Evolutionary conservation across 805 yeast genomes (phyloP).

Genomic region (Starmerella apicola): DNA sequence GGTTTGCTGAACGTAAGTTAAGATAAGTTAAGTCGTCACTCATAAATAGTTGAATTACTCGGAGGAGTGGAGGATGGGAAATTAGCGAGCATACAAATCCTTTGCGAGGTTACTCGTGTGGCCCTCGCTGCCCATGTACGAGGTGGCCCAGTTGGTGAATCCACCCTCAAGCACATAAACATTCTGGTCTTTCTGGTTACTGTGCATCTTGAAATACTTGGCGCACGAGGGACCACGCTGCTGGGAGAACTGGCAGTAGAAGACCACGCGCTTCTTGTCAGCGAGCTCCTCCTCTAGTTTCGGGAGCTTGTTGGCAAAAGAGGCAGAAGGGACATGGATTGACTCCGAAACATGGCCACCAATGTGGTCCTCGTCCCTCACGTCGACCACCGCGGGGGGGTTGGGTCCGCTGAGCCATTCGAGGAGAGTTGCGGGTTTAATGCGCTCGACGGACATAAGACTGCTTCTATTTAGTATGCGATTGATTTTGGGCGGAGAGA

Average conservation of each 20-base stretch:
- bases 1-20: no score
- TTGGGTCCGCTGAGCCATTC: conserved; percentile 23
- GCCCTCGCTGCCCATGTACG: conserved; percentile 50
- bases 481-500: no score
- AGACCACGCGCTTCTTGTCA: conserved; percentile 46
- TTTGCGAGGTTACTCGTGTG: conserved; percentile 47
- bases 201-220: conserved; percentile 22
- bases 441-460: conserved; percentile 4
- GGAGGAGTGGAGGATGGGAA: no score
- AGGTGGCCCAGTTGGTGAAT: conserved; percentile 67
- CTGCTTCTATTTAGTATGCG: no score
- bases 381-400: conserved; percentile 52
- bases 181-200: conserved; percentile 25
- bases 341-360: conserved; percentile 62
- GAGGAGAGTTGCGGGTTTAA: conserved; percentile 22
- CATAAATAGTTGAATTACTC: no score
- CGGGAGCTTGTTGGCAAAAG: conserved; percentile 32
- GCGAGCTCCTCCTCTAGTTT: conserved; percentile 31
- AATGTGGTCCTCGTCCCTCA: conserved; percentile 66
- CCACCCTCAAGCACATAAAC: conserved; percentile 77
- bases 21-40: no score
- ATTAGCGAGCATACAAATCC: no score
- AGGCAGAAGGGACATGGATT: conserved; percentile 42
- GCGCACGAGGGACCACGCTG: conserved; percentile 88
- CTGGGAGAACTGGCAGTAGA: conserved; percentile 86